phyloP scores from a whole-genome alignment of 768 basidiomycete genomes.

The Boletus sp. region DNA sequence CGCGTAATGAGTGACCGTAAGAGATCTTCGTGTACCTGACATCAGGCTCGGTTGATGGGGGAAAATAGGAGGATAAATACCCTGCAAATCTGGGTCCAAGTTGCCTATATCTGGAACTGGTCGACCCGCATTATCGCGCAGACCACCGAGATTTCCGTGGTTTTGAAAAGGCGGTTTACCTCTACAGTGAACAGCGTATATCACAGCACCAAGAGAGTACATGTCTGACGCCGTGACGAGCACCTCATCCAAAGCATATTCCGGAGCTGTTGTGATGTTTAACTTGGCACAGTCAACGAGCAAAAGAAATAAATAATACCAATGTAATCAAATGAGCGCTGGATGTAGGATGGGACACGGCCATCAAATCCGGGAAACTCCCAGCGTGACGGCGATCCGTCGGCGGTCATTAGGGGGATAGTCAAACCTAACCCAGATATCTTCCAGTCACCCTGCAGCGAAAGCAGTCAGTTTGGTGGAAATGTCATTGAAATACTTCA shows the following conservation, averaged over 20 bases:
- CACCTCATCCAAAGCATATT: conserved; percentile 89
- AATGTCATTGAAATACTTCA: conserved; percentile 9
- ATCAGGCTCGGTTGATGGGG: conserved; percentile 8
- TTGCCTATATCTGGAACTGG: conserved; percentile 59
- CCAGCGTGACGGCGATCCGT: conserved; percentile 79
- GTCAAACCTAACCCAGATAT: conserved; percentile 87
- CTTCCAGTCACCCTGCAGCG: conserved; percentile 94
- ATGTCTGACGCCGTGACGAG: conserved; percentile 88
- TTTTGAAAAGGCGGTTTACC: conserved; percentile 86
- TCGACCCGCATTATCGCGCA: conserved; percentile 70
- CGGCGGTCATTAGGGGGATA: conserved; percentile 65
- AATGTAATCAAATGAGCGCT: conserved; percentile 94
- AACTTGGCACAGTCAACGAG: neutral
- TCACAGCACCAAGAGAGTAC: conserved; percentile 87
- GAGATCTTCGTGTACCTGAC: conserved; percentile 50
- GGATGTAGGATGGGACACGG: conserved; percentile 73
- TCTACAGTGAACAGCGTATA: conserved; percentile 90
- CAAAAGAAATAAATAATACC: conserved; percentile 44
- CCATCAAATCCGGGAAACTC: conserved; percentile 89
- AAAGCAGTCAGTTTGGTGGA: neutral
- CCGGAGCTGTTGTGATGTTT: conserved; percentile 64
- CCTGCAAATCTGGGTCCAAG: conserved; percentile 72
- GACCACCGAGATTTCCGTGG: conserved; percentile 66
- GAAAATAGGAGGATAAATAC: conserved; percentile 35
- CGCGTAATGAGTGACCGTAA: conserved; percentile 81